Evolutionary conservation across 805 yeast species (phyloP).

Genomic region (Ogataea parapolymorpha): DNA sequence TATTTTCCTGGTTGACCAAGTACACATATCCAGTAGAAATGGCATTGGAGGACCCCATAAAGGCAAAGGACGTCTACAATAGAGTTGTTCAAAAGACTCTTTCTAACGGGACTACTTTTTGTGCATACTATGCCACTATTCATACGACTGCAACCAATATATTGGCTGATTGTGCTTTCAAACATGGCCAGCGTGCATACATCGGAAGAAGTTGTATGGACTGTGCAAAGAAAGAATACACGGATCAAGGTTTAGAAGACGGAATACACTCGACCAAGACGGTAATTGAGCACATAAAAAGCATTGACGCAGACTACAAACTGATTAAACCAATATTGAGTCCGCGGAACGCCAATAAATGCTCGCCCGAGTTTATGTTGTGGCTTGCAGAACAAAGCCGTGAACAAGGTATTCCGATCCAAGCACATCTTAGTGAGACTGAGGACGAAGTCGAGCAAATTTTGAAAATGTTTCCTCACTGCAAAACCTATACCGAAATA

Average conservation of each 20-base stretch:
- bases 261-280: conserved; percentile 41
- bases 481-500: conserved; percentile 63
- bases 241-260: conserved; percentile 8
- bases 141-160: conserved; percentile 62
- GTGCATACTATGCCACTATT: conserved; percentile 60
- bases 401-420: conserved; percentile 52
- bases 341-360: conserved; percentile 88
- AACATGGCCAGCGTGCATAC: conserved; percentile 73
- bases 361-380: conserved; percentile 57
- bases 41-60: conserved; percentile 45
- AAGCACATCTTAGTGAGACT: conserved; percentile 84
- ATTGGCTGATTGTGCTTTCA: conserved; percentile 64
- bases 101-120: conserved; percentile 79
- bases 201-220: conserved; percentile 90
- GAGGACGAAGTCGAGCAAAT: conserved; percentile 70
- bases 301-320: conserved; percentile 47
- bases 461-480: conserved; percentile 64
- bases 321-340: conserved; percentile 70
- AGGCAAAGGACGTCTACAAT: conserved; percentile 60
- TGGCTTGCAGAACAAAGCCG: conserved; percentile 39
- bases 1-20: conserved; percentile 70
- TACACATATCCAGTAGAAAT: conserved; percentile 86
- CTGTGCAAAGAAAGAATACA: conserved; percentile 38
- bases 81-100: conserved; percentile 63
- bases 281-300: conserved; percentile 51